A percentile compares a stretch with the other conserved stretches of the same genome.
phyloP scores from a whole-genome alignment of 306 rosid species.

The Cucumis sativus region Cucumber_9930_V3 NC_026660.2:17885501-17886000 shows the following conservation, averaged over 20 bases:
- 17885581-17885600: constrained; percentile 55
- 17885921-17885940: not conserved
- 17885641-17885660: constrained; percentile 53
- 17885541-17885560: constrained; percentile 46
- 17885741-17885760: not conserved
- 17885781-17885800: not conserved
- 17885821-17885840: not conserved
- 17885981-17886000: constrained; percentile 68
- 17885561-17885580: constrained; percentile 41
- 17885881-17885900: not conserved
- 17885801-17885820: not conserved
- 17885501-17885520: constrained; percentile 53
- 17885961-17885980: constrained; percentile 81
- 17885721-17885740: not conserved
- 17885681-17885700: constrained; percentile 57
- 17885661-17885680: constrained; percentile 63
- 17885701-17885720: constrained; percentile 56
- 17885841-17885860: not conserved
- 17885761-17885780: not conserved
- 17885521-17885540: constrained; percentile 67
- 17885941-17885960: not conserved
- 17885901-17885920: not conserved
- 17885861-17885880: not conserved
- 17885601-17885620: constrained; percentile 64
- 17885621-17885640: constrained; percentile 56